phyloP scores from a whole-genome alignment of 805 yeast genomes.

The Hanseniaspora taiwanica region DNA sequence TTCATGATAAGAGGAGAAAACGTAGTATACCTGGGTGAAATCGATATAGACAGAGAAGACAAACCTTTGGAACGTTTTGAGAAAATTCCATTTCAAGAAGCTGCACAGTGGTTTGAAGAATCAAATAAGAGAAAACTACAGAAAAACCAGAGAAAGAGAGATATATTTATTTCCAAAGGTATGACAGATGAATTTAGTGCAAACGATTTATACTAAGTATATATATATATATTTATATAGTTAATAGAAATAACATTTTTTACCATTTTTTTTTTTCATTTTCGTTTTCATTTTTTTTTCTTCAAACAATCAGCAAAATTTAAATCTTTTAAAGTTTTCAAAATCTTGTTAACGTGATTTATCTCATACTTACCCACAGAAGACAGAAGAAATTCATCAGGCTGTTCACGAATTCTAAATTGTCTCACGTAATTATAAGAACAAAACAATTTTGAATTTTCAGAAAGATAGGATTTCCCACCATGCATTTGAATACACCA shows the following conservation, averaged over 20 bases:
- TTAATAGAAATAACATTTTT: background rate
- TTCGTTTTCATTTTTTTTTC: background rate
- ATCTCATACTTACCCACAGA: constrained; percentile 34
- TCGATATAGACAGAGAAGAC: constrained; percentile 80
- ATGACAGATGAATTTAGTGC: constrained; percentile 43
- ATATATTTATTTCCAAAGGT: constrained; percentile 39
- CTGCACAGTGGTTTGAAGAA: constrained; percentile 31
- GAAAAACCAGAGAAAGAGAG: constrained; percentile 33
- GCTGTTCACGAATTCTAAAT: constrained; percentile 54
- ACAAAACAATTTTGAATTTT: constrained; percentile 38
- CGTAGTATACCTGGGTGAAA: constrained; percentile 85
- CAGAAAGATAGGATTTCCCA: constrained; percentile 52
- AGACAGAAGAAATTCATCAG: constrained; percentile 50
- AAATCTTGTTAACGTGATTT: background rate
- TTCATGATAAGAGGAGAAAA: constrained; percentile 92
- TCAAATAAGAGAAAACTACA: constrained; percentile 24
- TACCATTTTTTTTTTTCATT: constrained; percentile 5
- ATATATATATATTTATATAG: background rate
- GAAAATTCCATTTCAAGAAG: constrained; percentile 49
- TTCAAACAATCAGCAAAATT: background rate
- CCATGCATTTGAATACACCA: constrained; percentile 56
- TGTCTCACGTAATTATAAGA: constrained; percentile 40
- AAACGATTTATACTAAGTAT: constrained; percentile 37
- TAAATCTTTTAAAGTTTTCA: background rate
- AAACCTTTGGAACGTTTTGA: constrained; percentile 43